Base-by-base conservation (phyloP, 2,329 filamentous ascomycete species). In the Penicillium psychrosexuale region DNA sequence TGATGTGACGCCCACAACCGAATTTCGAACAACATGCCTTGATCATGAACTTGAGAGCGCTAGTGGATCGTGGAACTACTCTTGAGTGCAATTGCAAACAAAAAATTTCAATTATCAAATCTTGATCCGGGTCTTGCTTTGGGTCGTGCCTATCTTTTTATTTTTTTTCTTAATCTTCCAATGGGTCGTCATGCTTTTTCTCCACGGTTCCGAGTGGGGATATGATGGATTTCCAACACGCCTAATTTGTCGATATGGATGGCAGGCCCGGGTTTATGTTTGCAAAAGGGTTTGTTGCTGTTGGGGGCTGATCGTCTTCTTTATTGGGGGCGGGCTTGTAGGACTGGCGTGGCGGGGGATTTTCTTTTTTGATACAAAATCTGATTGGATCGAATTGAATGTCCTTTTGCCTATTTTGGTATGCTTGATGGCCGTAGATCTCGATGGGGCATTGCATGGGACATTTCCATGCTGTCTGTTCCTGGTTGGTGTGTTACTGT, bases 361-460 rank as follows among this genome's bases (percentile, higher is more conserved):
- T 60, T 53, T 55, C 43, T 57, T 56, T 59, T 64, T 56, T 54
- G 52, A 54, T 54, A 56, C 59, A 65, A 65, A 64, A 63, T 64
- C 47, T 61, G 53, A 65, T 61, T 57, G 63, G 64, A 64, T 65
- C 49, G 58, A 65, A 65, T 63, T 65, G 62, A 62, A 56, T 61
- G 38, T 56, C 60, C 53, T 62, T 62, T 61, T 43, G 47, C 47
- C 47, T 43, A 44, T 17, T 30, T 33, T n/a, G 30, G 37, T 7
- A 11, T 24, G 9, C 15, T 15, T 12, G 30, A 27, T 50, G 28
- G 19, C 28, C 24, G 47, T 50, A 50, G 28, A 24, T n/a, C n/a
- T n/a, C n/a, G n/a, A 19, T 19, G 19, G 19, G 19, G 19, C 19
- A 19, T 42, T 34, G 28, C 37, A 34, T 43, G 12, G 28, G 13